Conservation (phyloP, 2,329 filamentous ascomycete species). For the Trichoderma asperellum region DNA sequence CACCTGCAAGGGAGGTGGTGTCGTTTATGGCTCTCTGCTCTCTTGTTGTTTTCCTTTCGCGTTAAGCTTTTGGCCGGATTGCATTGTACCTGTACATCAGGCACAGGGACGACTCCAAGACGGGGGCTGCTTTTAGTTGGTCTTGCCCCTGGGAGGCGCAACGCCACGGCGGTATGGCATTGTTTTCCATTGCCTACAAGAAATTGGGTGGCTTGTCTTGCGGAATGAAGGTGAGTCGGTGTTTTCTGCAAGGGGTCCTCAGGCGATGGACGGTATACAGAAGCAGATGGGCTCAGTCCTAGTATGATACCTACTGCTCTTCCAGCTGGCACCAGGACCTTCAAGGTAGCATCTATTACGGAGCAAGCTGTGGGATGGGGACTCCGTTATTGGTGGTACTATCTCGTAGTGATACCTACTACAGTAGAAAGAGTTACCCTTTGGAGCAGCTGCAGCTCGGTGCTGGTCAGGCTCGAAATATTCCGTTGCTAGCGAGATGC, state of each 20-base stretch:
- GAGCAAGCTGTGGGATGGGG: neutral
- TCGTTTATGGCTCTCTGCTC: neutral
- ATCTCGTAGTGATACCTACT: too few relatives aligned
- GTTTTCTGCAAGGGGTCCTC: slow-evolving; percentile 12
- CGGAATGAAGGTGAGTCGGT: slow-evolving; percentile 26
- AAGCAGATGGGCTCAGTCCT: neutral
- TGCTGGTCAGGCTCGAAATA: slow-evolving; percentile 7
- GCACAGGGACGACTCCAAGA: neutral
- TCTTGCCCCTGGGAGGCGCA: slow-evolving; percentile 23
- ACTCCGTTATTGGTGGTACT: neutral
- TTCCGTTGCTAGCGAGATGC: neutral
- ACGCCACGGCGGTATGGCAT: slow-evolving; percentile 4
- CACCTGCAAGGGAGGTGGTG: neutral
- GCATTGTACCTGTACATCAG: neutral
- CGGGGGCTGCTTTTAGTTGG: neutral
- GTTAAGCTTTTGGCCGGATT: neutral
- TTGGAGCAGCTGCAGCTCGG: slow-evolving; percentile 13
- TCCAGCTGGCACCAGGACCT: neutral
- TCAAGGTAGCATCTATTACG: slow-evolving; percentile 4
- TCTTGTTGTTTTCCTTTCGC: neutral
- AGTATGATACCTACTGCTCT: neutral
- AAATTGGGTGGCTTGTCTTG: neutral
- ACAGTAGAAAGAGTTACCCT: neutral
- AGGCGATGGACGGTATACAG: neutral
- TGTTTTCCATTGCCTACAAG: neutral